Evolutionary conservation across 2,329 filamentous ascomycete genomes (phyloP), one percentile per base, ranked within the genome.

Genomic region (Pseudopithomyces maydicus): DNA sequence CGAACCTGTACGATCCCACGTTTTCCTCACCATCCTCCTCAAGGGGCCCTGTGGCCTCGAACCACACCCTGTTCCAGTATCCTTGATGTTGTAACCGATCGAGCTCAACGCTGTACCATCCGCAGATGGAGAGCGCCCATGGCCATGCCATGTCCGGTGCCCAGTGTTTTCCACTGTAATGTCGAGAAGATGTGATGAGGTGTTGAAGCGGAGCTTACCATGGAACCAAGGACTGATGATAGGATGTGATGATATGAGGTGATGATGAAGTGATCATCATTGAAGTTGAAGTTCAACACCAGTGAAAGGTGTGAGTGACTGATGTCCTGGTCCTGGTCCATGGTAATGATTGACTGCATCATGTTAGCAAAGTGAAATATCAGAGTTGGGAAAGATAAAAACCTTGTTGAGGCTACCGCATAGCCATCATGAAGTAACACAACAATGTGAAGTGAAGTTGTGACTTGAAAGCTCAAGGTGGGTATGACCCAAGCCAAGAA

Each of bases 11-110:
- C 35, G 35, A 39, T 50, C 47, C 47, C 8, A 12, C 22, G 33
- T 50, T 33, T 50, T 50, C 15, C 36, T 20, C 47, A 39, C n/a
- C 22, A 39, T 41, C 33, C 20, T 29, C 29, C 47, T 6, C 22
- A 53, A 56, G 49, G 54, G 54, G 45, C 35, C 54, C 54, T 53
- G 49, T 56, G 54, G 54, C 49, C 49, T 56, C 22, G 43, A 53
- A 52, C 54, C 49, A 56, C 49, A 56, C 54, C 54, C 49, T 56
- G 54, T 56, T 39, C 54, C 43, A 41, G 33, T 44, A 32, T 52
- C 48, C 43, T 39, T 56, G 54, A 56, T 20, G 33, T 55, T 48
- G 14, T 26, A 42, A 29, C 46, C 53, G 53, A 56, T 52, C 48
- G 54, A 56, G 48, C 54, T 56, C 54, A 56, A 56, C 54, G 54